phyloP scores from a whole-genome alignment of 768 basidiomycete species.

The Lentinula detonsa region DNA sequence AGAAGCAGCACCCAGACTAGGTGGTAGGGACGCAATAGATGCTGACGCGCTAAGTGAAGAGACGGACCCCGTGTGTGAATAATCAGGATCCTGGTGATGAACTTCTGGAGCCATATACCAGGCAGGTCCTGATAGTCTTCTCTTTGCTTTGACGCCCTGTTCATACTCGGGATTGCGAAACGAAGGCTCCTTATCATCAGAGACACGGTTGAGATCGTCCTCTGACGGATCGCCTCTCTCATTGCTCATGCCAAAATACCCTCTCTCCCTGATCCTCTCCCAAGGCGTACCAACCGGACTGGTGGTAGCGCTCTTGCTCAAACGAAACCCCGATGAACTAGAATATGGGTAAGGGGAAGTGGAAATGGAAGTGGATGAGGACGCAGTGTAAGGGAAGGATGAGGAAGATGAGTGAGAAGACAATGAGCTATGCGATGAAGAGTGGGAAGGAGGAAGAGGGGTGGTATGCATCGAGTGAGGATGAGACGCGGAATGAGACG shows the following conservation, averaged over 20 bases:
- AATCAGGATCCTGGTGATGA: not conserved
- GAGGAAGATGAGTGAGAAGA: not conserved
- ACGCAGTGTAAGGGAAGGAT: constrained; percentile 14
- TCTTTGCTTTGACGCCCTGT: not conserved
- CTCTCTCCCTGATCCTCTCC: constrained; percentile 29
- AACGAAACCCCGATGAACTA: constrained; percentile 12
- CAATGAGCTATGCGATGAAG: not conserved
- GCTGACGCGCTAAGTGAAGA: not conserved
- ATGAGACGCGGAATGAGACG: not conserved
- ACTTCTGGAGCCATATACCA: constrained; percentile 3
- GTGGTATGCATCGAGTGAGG: not conserved
- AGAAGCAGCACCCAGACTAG: not conserved
- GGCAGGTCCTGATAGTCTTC: constrained; percentile 2
- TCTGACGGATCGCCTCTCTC: constrained; percentile 23
- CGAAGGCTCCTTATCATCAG: not conserved
- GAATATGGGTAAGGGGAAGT: constrained; percentile 7
- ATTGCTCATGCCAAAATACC: constrained; percentile 33
- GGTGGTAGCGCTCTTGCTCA: constrained; percentile 64
- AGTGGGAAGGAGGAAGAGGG: not conserved
- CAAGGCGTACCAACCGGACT: constrained; percentile 47
- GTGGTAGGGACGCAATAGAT: constrained; percentile 10
- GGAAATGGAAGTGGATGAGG: constrained; percentile 3
- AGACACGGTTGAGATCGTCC: constrained; percentile 2
- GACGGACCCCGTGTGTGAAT: not conserved
- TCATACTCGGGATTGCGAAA: not conserved